These are phyloP conservation scores for Verbena officinalis DNA, from an alignment of 257 asterid genomes.

Conservation along the genomic window DNA sequence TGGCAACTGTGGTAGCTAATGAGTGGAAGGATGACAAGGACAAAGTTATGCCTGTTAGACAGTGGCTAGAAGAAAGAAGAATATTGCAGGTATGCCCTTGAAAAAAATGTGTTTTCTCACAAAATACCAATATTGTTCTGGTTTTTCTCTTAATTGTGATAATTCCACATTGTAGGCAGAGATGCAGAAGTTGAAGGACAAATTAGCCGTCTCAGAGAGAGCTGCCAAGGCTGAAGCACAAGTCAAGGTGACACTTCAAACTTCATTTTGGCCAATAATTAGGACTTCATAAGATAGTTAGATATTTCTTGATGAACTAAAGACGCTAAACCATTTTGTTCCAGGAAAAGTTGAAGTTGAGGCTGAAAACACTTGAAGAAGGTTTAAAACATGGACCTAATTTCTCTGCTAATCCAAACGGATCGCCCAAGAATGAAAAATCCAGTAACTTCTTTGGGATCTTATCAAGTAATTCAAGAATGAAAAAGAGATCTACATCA, in stretches of 20 bases:
- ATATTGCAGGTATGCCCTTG: conserved; percentile 55
- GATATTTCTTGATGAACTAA: conserved; percentile 12
- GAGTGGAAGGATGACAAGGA: conserved; percentile 95
- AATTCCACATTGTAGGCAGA: conserved; percentile 56
- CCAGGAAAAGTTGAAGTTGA: conserved; percentile 83
- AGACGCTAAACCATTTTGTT: conserved; percentile 25
- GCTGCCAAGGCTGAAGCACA: conserved; percentile 84
- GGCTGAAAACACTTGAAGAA: conserved; percentile 86
- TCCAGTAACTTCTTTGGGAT: conserved; percentile 54
- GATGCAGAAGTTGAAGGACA: conserved; percentile 75
- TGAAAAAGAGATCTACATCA: conserved; percentile 58
- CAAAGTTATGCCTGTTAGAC: conserved; percentile 92
- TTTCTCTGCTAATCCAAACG: conserved; percentile 36
- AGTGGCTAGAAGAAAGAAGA: conserved; percentile 95
- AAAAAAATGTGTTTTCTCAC: not conserved
- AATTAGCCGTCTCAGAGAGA: conserved; percentile 70
- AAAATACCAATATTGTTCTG: not conserved
- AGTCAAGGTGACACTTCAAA: conserved; percentile 58
- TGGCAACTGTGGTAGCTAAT: conserved; percentile 80
- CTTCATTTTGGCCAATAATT: conserved; percentile 1
- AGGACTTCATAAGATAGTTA: not conserved
- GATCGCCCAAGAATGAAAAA: conserved; percentile 53
- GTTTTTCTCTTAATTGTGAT: conserved; percentile 10
- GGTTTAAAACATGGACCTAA: conserved; percentile 52
- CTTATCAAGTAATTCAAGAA: conserved; percentile 60